These are phyloP conservation scores for Physcomitrellopsis africana DNA, from an alignment of 225 moss, liverwort and hornwort genomes.

Conservation along the genomic window DNA sequence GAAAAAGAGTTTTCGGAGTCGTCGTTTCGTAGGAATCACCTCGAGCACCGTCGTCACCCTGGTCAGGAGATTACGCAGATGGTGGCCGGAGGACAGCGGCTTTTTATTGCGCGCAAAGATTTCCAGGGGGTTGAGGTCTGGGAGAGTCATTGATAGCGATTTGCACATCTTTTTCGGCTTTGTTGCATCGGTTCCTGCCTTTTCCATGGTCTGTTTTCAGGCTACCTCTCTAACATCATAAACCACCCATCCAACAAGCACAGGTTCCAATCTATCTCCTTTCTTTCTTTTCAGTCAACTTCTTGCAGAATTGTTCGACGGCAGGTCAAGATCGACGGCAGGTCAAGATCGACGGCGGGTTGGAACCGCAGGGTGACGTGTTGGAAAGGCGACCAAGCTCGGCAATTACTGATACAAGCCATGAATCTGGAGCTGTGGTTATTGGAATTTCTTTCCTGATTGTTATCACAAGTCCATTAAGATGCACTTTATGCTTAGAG, in stretches of 20 bases:
- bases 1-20: slow-evolving; percentile 88
- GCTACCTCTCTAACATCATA: background rate
- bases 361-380: too few species aligned
- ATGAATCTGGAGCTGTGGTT: too few species aligned
- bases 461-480: too few species aligned
- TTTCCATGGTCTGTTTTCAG: background rate
- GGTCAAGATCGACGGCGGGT: background rate
- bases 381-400: too few species aligned
- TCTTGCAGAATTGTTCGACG: slow-evolving; percentile 16
- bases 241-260: background rate
- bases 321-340: background rate
- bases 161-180: background rate
- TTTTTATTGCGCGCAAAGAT: slow-evolving; percentile 77
- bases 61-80: slow-evolving; percentile 72
- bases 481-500: too few species aligned
- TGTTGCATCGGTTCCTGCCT: background rate
- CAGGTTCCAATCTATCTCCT: background rate
- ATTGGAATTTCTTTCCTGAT: too few species aligned
- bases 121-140: slow-evolving; percentile 91
- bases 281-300: too few species aligned
- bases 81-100: slow-evolving; percentile 72
- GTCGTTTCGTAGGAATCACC: slow-evolving; percentile 68
- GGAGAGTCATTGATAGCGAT: slow-evolving; percentile 56
- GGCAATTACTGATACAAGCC: too few species aligned
- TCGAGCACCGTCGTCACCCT: slow-evolving; percentile 73